A percentile compares a stretch with the other conserved stretches of the same genome.
These are phyloP conservation scores for Cryptococcus depauperatus DNA, from an alignment of 1,284 basidiomycete genomes.

Conservation along the genomic window DNA sequence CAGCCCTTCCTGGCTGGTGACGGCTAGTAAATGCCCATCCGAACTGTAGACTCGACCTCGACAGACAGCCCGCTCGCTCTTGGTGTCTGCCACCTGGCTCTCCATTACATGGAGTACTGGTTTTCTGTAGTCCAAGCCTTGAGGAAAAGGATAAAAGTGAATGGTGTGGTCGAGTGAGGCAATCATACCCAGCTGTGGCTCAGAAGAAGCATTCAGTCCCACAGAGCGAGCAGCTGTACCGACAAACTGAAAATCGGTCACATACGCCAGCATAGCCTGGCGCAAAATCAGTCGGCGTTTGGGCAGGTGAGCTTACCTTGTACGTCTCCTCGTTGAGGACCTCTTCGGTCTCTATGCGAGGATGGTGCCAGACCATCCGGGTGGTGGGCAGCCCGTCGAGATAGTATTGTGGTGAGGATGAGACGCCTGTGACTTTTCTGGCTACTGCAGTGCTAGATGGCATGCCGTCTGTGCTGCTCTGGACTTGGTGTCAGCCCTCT, in stretches of 20 bases:
- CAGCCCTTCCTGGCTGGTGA: neutral
- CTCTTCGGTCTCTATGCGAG: conserved; percentile 53
- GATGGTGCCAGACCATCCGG: conserved; percentile 67
- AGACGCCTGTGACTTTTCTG: conserved; percentile 6
- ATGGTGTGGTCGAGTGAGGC: conserved; percentile 77
- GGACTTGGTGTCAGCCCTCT: neutral
- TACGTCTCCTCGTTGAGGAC: conserved; percentile 64
- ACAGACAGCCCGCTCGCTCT: neutral
- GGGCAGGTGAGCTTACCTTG: conserved; percentile 55
- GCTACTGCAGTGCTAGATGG: conserved; percentile 55
- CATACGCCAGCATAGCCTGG: conserved; percentile 74
- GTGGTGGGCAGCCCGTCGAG: conserved; percentile 28
- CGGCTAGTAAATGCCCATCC: neutral
- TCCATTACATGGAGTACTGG: conserved; percentile 3
- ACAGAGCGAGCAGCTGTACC: conserved; percentile 56
- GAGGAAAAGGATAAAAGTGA: conserved; percentile 57
- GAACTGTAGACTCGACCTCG: neutral
- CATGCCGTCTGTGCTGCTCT: conserved; percentile 56
- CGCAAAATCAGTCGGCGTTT: neutral
- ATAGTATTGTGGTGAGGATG: conserved; percentile 9
- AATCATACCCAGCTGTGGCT: conserved; percentile 57
- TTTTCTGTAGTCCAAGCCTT: conserved; percentile 3
- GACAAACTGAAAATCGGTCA: conserved; percentile 75
- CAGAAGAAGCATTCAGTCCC: conserved; percentile 50
- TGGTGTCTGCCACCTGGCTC: neutral